Evolutionary conservation across 1,139 yeast genomes (phyloP), one percentile per base, ranked within the genome.

Genomic region (Sugiyamaella xylanicola): DNA sequence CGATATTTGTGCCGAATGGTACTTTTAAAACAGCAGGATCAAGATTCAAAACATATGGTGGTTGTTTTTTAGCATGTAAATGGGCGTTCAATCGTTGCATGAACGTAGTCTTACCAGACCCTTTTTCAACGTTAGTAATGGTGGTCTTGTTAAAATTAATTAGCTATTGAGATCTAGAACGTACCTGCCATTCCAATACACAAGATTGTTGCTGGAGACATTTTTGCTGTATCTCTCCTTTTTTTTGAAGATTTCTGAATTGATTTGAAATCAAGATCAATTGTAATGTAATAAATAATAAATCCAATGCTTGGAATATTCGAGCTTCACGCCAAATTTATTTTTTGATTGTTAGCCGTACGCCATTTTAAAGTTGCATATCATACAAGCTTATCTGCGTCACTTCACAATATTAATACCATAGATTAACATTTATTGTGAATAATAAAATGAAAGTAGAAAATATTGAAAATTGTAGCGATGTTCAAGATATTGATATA

Each of bases 1-100:
- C 99, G 61, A 95, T 92, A 69, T 95, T 92, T 42, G 96, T 89
- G 11, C 93, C 95, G 71, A 85, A 95, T 11, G 99, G 99, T 11
- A 91, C 86, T 63, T 86, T 89, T 61, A 88, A 74, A 21, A 93
- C 99, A 0, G 99, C 99, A 0, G 99, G 99, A 73, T 95, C 99
- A 51, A 95, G 77, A 69, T 95, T 95, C 59, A 95, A 83, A 39
- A 93, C 95, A 72, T 95, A 95, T 8, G 91, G 88, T 7, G 86
- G 81, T 56, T 81, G 77, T 56, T 81, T 75, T 62, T 84, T 78
- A 43, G 87, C 60, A 66, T 92, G 96, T 44, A 93, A 76, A 70
- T 93, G 96, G 1, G 97, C 83, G 73, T 92, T 93, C 57, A 95
- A 76, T 59, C 99, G 77, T 71, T 95, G 99, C 91, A 95, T 86